Base-by-base conservation (phyloP, 2,329 filamentous ascomycete genomes). In the Talaromyces atroroseus region DNA sequence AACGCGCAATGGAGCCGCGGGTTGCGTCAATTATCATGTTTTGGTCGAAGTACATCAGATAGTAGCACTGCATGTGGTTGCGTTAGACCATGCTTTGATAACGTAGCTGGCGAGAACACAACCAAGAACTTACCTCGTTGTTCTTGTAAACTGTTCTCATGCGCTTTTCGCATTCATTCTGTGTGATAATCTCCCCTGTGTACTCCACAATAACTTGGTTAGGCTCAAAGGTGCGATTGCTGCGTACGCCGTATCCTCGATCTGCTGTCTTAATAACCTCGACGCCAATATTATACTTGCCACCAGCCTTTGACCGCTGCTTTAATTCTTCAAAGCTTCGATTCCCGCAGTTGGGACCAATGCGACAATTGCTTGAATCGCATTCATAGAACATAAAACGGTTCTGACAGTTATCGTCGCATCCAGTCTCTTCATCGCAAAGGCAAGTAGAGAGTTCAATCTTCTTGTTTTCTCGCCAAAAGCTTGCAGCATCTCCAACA, bases 191-290 rank as follows among this genome's bases (percentile, higher is more conserved):
- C 73, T 99, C 94, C 42, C 94, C 94, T 0, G 92, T 92, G 68
- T 99, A 99, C 68, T 99, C 94, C 76, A 97, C 92, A 68, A 99
- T 97, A 69, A 99, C 95, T 75, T 97, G 91, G 66, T 92, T 86
- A 1, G 92, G 84, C 57, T 86, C 80, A 70, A 97, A 99, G 59
- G 85, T 87, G 48, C 94, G 85, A 73, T 92, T 96, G 68, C 89
- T 90, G 59, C 94, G 87, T 50, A 99, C 90, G 52, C 94, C 94
- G 69, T 92, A 92, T 26, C 94, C 94, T 58, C 92, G 86, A 73
- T 95, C 89, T 20, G 78, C 75, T 1, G 94, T 97, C 76, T 96
- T 92, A 73, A 96, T 85, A 42, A 97, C 92, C 71, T 99, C 94
- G 8, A 99, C 92, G 48, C 94, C 94, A 58, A 96, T 86, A 63